These are phyloP conservation scores for Puccinia hordei DNA, from an alignment of 1,284 basidiomycete genomes.

Conservation along the genomic window DNA sequence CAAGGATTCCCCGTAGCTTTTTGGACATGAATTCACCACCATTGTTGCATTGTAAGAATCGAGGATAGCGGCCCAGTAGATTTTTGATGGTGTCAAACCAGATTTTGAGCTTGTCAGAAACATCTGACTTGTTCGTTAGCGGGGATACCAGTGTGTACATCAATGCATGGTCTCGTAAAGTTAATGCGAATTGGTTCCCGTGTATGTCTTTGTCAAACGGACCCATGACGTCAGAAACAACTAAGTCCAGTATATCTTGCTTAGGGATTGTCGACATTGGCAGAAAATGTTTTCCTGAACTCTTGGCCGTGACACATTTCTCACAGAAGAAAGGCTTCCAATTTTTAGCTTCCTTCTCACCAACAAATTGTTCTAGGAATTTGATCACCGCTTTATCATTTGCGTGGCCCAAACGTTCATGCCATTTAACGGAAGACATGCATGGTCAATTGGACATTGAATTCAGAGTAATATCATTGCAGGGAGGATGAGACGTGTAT, in stretches of 20 bases:
- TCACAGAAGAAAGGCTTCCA: neutral
- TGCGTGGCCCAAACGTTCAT: neutral
- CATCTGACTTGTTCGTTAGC: neutral
- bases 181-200: neutral
- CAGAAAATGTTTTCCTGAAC: neutral
- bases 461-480: neutral
- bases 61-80: neutral
- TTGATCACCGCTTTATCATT: neutral
- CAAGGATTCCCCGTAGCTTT: neutral
- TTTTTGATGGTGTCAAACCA: neutral
- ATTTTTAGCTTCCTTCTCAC: neutral
- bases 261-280: neutral
- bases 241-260: neutral
- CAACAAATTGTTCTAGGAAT: neutral
- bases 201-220: slow-evolving; percentile 13
- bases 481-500: too few species aligned
- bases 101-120: too few species aligned
- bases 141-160: neutral
- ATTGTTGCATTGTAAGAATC: neutral
- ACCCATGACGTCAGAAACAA: slow-evolving; percentile 19
- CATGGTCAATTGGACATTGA: neutral
- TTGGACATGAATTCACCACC: neutral
- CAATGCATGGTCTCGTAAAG: slow-evolving; percentile 1
- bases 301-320: neutral
- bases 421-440: neutral